Evolutionary conservation across 116 monocot species (phyloP), one percentile per base, ranked within the genome.

Genomic region (Trichopus zeylanicus): DNA sequence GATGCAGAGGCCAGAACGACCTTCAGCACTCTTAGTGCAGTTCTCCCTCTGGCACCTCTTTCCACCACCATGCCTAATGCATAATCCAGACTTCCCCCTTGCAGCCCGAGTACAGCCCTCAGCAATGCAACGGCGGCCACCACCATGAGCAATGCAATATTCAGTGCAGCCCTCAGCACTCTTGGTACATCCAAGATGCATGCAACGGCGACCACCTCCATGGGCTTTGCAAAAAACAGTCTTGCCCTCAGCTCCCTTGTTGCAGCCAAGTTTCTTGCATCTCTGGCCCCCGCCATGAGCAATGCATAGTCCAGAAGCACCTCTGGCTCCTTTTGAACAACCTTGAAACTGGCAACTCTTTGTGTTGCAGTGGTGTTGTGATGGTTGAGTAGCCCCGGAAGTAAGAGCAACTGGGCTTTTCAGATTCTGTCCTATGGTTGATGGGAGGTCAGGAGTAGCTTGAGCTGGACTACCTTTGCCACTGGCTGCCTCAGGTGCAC

Each of bases 221-320:
- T 81, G 85, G 26, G 81, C 71, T 65, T 85, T 85, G 71, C 81
- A 85, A 48, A 60, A 85, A 35, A 77, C 53, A 13, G 85, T 85
- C 38, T 65, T 67, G 6, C 85, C 85, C 48, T 85, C 85, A 12
- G 85, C 85, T 53, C 85, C 81, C 74, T 77, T 80, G 18, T 58
- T 55, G 22, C 85, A 85, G 10, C 77, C 81, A 9, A 57, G 35
- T 55, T 70, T 73, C 51, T 80, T 80, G 77, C 88, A 83, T 49
- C 88, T 64, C 31, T 69, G 28, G 8, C 88, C 88, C 6, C 88
- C 88, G 20, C 88, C 88, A 57, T 88, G 88, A 30, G 83, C 73
- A 48, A 88, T 88, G 77, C 88, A 88, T 24, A 70, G 64, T 3
- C 88, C 80, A 26, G 88, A 83, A 38, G 84, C 71, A 22, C 88